phyloP scores from a whole-genome alignment of 805 yeast species.

The Yamadazyma endophytica region DNA sequence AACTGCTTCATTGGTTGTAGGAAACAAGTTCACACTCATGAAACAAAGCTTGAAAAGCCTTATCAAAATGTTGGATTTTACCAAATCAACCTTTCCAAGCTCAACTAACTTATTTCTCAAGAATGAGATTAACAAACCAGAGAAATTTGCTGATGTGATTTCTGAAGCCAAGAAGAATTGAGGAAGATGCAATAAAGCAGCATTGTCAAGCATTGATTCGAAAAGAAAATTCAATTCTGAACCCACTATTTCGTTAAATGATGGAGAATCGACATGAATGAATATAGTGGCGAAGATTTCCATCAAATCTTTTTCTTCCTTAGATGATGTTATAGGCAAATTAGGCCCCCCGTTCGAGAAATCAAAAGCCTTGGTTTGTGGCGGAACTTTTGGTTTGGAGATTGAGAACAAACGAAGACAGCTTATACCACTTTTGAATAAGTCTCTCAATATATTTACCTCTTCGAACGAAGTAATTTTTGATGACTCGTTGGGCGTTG shows the following conservation, averaged over 20 bases:
- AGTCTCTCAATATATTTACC: slow-evolving; percentile 64
- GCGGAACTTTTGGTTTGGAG: slow-evolving; percentile 41
- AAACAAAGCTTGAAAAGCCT: slow-evolving; percentile 88
- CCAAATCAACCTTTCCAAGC: slow-evolving; percentile 75
- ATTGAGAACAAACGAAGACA: slow-evolving; percentile 75
- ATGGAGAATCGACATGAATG: slow-evolving; percentile 90
- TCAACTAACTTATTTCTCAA: slow-evolving; percentile 68
- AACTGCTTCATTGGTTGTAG: slow-evolving; percentile 81
- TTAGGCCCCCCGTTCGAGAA: slow-evolving; percentile 77
- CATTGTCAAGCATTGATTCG: slow-evolving; percentile 73
- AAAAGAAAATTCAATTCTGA: slow-evolving; percentile 75
- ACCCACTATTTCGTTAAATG: slow-evolving; percentile 88
- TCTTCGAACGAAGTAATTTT: slow-evolving; percentile 83
- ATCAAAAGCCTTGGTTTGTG: slow-evolving; percentile 35
- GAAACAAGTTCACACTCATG: slow-evolving; percentile 92
- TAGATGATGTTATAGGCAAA: slow-evolving; percentile 79
- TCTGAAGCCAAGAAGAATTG: slow-evolving; percentile 94
- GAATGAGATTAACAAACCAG: slow-evolving; percentile 76
- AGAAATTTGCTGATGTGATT: slow-evolving; percentile 87
- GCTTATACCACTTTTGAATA: slow-evolving; percentile 79
- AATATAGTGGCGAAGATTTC: slow-evolving; percentile 92
- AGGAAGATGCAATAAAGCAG: slow-evolving; percentile 84
- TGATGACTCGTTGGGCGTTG: slow-evolving; percentile 62
- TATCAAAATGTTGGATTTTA: slow-evolving; percentile 75
- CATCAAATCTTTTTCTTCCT: slow-evolving; percentile 93